Conservation (phyloP, 495 filamentous ascomycete genomes). For the Aspergillus leporis region DNA sequence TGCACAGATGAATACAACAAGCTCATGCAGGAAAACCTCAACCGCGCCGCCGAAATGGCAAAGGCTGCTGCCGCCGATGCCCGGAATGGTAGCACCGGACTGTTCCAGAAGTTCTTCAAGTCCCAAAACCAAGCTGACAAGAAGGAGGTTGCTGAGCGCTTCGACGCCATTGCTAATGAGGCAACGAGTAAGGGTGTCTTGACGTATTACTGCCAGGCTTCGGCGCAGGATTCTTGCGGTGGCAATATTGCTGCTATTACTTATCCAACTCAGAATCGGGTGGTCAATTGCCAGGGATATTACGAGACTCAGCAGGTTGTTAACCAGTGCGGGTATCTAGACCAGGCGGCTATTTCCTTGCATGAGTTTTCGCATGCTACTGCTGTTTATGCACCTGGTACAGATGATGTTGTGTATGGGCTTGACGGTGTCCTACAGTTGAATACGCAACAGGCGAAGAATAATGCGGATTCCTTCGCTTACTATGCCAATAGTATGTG, state of each 20-base stretch:
- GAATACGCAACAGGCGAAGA: conserved; percentile 10
- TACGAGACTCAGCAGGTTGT: conserved; percentile 11
- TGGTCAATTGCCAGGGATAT: conserved; percentile 25
- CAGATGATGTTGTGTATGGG: conserved; percentile 22
- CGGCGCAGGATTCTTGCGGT: conserved; percentile 16
- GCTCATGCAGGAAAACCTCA: conserved; percentile 9
- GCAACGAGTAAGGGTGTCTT: conserved; percentile 16
- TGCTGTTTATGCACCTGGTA: conserved; percentile 16
- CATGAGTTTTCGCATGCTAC: conserved; percentile 22
- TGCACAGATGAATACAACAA: conserved; percentile 19
- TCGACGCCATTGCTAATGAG: conserved; percentile 21
- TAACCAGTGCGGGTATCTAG: conserved; percentile 9
- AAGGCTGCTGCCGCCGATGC: conserved; percentile 18
- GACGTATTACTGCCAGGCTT: conserved; percentile 21
- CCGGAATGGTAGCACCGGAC: conserved; percentile 6
- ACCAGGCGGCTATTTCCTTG: conserved; percentile 15
- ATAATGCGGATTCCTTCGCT: conserved; percentile 20
- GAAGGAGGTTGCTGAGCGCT: conserved; percentile 16
- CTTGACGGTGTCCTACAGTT: conserved; percentile 13
- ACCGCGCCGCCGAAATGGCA: conserved; percentile 22
- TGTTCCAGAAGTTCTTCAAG: conserved; percentile 25
- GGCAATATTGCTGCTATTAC: conserved; percentile 20
- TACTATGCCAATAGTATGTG: conserved; percentile 21
- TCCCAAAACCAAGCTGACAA: conserved; percentile 7
- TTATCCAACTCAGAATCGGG: conserved; percentile 15